These are phyloP conservation scores for Podospora anserina DNA, from an alignment of 495 filamentous ascomycete species.

Conservation along the genomic window DNA sequence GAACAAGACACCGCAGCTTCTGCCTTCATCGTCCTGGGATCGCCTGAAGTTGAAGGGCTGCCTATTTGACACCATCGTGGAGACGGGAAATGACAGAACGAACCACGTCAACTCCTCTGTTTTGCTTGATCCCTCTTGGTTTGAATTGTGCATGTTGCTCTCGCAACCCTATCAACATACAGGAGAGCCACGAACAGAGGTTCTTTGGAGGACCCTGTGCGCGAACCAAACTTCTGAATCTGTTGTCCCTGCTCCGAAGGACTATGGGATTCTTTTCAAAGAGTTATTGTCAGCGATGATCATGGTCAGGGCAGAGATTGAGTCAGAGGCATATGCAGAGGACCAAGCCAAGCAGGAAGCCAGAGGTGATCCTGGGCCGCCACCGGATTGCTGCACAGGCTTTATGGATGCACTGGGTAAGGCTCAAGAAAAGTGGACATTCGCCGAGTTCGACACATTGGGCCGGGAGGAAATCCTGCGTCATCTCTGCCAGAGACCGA, in stretches of 20 bases:
- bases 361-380: background rate
- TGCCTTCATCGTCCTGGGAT: background rate
- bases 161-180: slow-evolving; percentile 11
- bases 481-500: slow-evolving; percentile 3
- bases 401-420: background rate
- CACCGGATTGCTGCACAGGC: background rate
- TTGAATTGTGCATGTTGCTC: slow-evolving; percentile 11
- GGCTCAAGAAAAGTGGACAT: background rate
- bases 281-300: slow-evolving; percentile 18
- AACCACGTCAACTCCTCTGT: background rate
- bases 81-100: background rate
- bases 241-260: slow-evolving; percentile 5
- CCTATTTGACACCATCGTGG: background rate
- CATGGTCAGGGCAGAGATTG: slow-evolving; percentile 15
- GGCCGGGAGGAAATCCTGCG: background rate
- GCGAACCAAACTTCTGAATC: slow-evolving; percentile 15
- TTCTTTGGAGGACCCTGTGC: slow-evolving; percentile 20
- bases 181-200: slow-evolving; percentile 12
- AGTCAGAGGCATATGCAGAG: slow-evolving; percentile 14
- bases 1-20: background rate
- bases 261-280: slow-evolving; percentile 13
- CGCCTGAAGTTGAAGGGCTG: background rate
- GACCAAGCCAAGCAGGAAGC: background rate
- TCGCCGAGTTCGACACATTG: background rate
- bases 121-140: background rate